phyloP scores from a whole-genome alignment of 768 basidiomycete genomes.

The Lentinula lateritia region DNA sequence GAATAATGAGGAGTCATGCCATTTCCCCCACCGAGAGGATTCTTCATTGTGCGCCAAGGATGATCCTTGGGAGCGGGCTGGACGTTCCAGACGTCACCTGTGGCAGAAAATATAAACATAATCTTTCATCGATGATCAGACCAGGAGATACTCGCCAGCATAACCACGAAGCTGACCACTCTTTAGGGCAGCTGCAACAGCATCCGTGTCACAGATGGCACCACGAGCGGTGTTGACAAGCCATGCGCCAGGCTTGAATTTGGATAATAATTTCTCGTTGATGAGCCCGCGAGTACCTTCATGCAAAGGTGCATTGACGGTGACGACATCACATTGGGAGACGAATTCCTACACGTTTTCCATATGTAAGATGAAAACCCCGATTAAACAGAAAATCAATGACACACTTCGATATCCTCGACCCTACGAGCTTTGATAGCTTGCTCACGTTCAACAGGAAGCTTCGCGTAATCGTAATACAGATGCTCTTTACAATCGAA shows the following conservation, averaged over 20 bases:
- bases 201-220: constrained; percentile 83
- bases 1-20: constrained; percentile 88
- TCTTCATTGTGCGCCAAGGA: constrained; percentile 79
- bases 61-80: constrained; percentile 87
- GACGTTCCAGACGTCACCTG: constrained; percentile 77
- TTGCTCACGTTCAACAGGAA: constrained; percentile 40
- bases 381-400: neutral
- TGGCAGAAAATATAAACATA: neutral
- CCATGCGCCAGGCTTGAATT: constrained; percentile 91
- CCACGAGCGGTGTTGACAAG: constrained; percentile 93
- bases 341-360: constrained; percentile 33
- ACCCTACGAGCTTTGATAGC: constrained; percentile 65
- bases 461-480: constrained; percentile 81
- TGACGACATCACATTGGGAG: constrained; percentile 70
- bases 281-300: constrained; percentile 78
- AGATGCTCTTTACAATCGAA: constrained; percentile 89
- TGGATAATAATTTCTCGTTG: constrained; percentile 75
- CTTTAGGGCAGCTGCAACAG: constrained; percentile 69
- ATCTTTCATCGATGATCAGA: too few relatives aligned
- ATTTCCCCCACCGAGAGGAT: constrained; percentile 79
- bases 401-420: constrained; percentile 64
- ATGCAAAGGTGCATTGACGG: constrained; percentile 87
- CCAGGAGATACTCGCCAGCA: constrained; percentile 22
- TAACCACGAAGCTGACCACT: constrained; percentile 70
- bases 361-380: neutral